phyloP scores from a whole-genome alignment of 768 basidiomycete genomes.

The Rhizopogon rudus region DNA sequence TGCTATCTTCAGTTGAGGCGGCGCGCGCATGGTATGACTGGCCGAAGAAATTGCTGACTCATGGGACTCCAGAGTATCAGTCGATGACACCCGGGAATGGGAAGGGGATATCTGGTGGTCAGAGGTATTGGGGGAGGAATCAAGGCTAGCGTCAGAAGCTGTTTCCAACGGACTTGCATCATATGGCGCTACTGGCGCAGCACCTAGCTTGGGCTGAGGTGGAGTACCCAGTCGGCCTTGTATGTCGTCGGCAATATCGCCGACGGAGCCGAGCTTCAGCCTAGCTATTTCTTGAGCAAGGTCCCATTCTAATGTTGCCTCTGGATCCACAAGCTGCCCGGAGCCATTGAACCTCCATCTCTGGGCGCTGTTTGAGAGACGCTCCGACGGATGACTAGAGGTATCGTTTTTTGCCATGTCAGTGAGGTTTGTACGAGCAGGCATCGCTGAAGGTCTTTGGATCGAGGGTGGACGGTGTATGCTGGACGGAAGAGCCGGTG shows the following conservation, averaged over 20 bases:
- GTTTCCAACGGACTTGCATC: slow-evolving; percentile 73
- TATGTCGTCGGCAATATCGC: slow-evolving; percentile 47
- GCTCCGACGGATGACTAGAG: slow-evolving; percentile 31
- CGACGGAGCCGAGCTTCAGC: slow-evolving; percentile 58
- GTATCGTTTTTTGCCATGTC: slow-evolving; percentile 15
- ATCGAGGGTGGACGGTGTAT: slow-evolving; percentile 27
- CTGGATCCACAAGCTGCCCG: slow-evolving; percentile 57
- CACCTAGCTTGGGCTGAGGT: slow-evolving; percentile 57
- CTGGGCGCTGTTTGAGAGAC: slow-evolving; percentile 32
- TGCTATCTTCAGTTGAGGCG: slow-evolving; percentile 49
- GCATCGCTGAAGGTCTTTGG: slow-evolving; percentile 43
- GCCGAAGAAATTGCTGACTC: slow-evolving; percentile 46
- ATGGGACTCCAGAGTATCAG: slow-evolving; percentile 64
- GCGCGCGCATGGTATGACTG: slow-evolving; percentile 53
- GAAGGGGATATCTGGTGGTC: slow-evolving; percentile 63
- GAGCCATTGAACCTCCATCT: slow-evolving; percentile 64
- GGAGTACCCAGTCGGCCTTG: slow-evolving; percentile 56
- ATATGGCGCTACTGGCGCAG: slow-evolving; percentile 46
- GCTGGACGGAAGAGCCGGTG: slow-evolving; percentile 29
- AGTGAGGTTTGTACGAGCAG: slow-evolving; percentile 34
- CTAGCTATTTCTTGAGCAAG: slow-evolving; percentile 70
- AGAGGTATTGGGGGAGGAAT: slow-evolving; percentile 66
- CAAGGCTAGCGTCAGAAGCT: slow-evolving; percentile 64
- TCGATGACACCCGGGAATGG: slow-evolving; percentile 82
- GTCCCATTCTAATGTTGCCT: slow-evolving; percentile 58